These are phyloP conservation scores for Metarhizium anisopliae DNA, from an alignment of 2,329 filamentous ascomycete species.

Conservation along the genomic window DNA sequence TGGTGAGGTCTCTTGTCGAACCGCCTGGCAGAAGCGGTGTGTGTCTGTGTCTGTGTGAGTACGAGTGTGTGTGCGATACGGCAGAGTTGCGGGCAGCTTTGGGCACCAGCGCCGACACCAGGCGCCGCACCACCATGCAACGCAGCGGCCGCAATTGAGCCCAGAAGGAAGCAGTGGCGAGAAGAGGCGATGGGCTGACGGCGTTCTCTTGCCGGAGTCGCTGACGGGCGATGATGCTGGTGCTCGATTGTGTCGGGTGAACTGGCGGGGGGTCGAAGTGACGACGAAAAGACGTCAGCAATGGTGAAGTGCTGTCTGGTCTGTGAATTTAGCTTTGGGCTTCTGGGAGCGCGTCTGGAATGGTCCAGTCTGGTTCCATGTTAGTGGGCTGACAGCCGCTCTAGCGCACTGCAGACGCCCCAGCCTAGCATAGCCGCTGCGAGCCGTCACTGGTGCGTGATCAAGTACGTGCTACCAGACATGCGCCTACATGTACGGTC, in stretches of 20 bases:
- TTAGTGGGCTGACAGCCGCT: too few species aligned
- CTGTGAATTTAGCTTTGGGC: too few species aligned
- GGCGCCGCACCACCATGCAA: neutral
- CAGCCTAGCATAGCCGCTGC: too few species aligned
- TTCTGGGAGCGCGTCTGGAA: too few species aligned
- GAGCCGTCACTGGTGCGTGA: too few species aligned
- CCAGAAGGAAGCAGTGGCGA: neutral
- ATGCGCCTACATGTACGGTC: too few species aligned
- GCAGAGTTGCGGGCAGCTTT: neutral
- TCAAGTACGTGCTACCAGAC: too few species aligned
- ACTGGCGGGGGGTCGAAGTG: neutral
- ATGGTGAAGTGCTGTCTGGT: too few species aligned
- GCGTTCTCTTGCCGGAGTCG: neutral
- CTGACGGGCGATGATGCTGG: neutral
- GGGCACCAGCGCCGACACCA: neutral
- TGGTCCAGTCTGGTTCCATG: too few species aligned
- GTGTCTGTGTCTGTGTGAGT: neutral
- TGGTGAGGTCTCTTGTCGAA: conserved; percentile 12
- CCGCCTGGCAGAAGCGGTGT: neutral
- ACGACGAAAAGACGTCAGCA: neutral
- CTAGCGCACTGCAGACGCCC: too few species aligned
- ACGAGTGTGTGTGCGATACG: neutral
- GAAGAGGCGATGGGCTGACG: neutral
- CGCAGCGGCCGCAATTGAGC: neutral
- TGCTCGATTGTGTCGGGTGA: neutral